Conservation (phyloP, 805 yeast species). For the Debaryomyces hansenii region DNA sequence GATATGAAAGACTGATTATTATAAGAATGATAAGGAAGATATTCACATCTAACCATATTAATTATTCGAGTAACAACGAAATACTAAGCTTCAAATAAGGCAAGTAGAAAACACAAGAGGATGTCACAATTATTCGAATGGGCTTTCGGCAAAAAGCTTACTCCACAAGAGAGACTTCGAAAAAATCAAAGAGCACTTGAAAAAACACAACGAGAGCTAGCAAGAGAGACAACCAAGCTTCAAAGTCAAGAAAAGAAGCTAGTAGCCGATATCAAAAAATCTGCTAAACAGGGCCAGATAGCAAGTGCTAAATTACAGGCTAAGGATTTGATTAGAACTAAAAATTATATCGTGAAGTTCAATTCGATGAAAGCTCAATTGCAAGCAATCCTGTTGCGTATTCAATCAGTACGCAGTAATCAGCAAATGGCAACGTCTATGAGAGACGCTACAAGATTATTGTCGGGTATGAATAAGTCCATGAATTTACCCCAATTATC, state of each 20-base stretch:
- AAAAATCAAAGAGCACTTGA: slow-evolving; percentile 95
- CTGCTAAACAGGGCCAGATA: slow-evolving; percentile 88
- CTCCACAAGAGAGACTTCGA: slow-evolving; percentile 93
- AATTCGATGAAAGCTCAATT: slow-evolving; percentile 92
- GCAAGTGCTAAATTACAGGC: slow-evolving; percentile 94
- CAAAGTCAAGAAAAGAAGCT: slow-evolving; percentile 92
- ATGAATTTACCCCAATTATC: slow-evolving; percentile 91
- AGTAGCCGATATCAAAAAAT: slow-evolving; percentile 79
- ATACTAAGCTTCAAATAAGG: no score
- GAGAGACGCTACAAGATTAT: slow-evolving; percentile 86
- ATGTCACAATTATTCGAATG: slow-evolving; percentile 64
- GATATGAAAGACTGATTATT: no score
- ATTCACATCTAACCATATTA: no score
- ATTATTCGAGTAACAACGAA: no score
- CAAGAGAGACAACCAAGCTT: slow-evolving; percentile 80
- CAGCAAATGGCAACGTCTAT: slow-evolving; percentile 94
- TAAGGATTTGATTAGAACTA: slow-evolving; percentile 87
- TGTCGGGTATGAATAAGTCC: slow-evolving; percentile 82
- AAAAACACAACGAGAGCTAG: slow-evolving; percentile 89
- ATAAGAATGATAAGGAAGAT: no score
- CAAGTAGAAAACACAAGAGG: background rate
- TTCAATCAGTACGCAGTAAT: slow-evolving; percentile 89
- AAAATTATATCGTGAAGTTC: slow-evolving; percentile 80
- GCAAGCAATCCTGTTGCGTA: slow-evolving; percentile 89
- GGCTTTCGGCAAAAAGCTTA: slow-evolving; percentile 90